A percentile compares a stretch with the other conserved stretches of the same genome.
Conservation (phyloP, 495 filamentous ascomycete species). For the Xylaria venustula region DNA sequence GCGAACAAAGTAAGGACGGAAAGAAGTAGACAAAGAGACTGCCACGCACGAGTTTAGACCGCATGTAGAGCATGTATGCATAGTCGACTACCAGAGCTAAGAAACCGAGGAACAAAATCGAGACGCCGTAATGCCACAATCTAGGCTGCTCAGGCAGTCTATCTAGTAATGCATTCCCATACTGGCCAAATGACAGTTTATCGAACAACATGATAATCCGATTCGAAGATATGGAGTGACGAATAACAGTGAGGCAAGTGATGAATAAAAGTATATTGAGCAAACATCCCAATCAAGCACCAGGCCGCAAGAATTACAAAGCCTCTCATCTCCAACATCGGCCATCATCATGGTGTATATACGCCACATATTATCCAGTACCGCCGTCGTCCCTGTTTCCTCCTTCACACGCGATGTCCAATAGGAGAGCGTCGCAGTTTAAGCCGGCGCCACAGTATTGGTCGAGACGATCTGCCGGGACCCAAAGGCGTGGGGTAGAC, state of each 20-base stretch:
- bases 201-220: conserved; percentile 21
- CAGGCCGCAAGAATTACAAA: no score
- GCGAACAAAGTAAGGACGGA: not conserved
- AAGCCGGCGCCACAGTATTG: conserved; percentile 18
- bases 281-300: not conserved
- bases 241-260: not conserved
- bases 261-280: not conserved
- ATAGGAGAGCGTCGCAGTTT: conserved; percentile 13
- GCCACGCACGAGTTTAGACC: conserved; percentile 39
- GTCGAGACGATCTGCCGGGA: conserved; percentile 28
- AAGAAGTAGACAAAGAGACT: no score
- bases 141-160: conserved; percentile 14
- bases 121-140: conserved; percentile 18
- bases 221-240: not conserved
- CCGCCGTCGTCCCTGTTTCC: not conserved
- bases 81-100: conserved; percentile 45
- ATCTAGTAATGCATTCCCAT: not conserved
- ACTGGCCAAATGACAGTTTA: conserved; percentile 9
- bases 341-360: no score
- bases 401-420: not conserved
- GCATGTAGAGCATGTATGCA: conserved; percentile 47
- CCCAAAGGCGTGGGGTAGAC: conserved; percentile 27
- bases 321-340: no score
- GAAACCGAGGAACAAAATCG: conserved; percentile 26
- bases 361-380: not conserved